These are phyloP conservation scores for Neonectria punicea DNA, from an alignment of 2,329 filamentous ascomycete species.

Conservation along the genomic window DNA sequence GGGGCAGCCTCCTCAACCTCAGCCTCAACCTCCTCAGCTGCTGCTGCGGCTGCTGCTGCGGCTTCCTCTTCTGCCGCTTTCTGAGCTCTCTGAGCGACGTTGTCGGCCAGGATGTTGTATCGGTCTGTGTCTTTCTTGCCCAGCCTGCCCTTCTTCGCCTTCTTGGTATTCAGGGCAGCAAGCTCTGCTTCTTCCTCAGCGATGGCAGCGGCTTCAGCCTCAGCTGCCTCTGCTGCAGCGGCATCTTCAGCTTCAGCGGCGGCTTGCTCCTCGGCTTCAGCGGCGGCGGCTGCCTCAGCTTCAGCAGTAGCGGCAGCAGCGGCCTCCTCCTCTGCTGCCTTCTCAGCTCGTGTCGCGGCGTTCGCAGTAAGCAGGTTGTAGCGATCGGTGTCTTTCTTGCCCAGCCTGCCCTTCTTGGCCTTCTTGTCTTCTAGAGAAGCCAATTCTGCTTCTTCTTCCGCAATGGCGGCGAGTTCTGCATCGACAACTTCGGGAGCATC, in stretches of 20 bases:
- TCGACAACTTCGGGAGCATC: slow-evolving; percentile 11
- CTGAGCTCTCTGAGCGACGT: slow-evolving; percentile 28
- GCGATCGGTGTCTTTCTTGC: slow-evolving; percentile 59
- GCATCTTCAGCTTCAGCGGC: slow-evolving; percentile 50
- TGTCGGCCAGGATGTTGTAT: slow-evolving; percentile 34
- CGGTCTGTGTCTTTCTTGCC: slow-evolving; percentile 38
- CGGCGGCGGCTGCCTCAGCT: slow-evolving; percentile 28
- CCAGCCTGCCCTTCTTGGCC: slow-evolving; percentile 58
- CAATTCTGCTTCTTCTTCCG: slow-evolving; percentile 26
- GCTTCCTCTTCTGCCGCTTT: slow-evolving; percentile 34
- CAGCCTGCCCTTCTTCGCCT: slow-evolving; percentile 34
- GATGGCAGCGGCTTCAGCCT: slow-evolving; percentile 27
- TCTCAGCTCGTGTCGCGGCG: slow-evolving; percentile 50
- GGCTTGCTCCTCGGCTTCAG: slow-evolving; percentile 48
- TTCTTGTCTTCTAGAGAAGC: slow-evolving; percentile 51
- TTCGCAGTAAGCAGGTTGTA: slow-evolving; percentile 51
- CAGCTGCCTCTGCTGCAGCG: slow-evolving; percentile 23
- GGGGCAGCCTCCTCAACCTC: not conserved
- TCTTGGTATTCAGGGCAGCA: slow-evolving; percentile 32
- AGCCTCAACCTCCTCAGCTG: slow-evolving; percentile 29
- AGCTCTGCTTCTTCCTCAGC: slow-evolving; percentile 39
- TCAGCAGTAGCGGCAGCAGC: slow-evolving; percentile 29
- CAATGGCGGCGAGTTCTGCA: slow-evolving; percentile 20
- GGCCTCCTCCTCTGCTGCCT: slow-evolving; percentile 45
- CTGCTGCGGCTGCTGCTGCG: slow-evolving; percentile 25